Conservation (phyloP, 768 basidiomycete genomes). For the Chiua virens region DNA sequence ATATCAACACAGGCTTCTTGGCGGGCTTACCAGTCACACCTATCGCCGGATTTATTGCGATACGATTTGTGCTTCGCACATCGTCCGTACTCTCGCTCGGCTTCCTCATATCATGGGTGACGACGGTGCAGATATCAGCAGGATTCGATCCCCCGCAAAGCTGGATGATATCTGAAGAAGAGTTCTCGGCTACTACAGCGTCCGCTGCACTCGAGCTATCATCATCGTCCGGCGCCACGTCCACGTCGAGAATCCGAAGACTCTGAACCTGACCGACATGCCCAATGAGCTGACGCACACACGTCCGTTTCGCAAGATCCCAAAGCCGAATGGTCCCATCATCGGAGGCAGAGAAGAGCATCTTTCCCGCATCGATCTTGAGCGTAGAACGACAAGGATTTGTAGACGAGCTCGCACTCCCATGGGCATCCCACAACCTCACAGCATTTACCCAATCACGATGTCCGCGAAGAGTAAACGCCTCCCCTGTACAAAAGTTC, state of each 20-base stretch:
- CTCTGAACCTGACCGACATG: slow-evolving; percentile 96
- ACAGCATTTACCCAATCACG: slow-evolving; percentile 96
- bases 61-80: slow-evolving; percentile 3
- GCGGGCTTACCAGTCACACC: slow-evolving; percentile 15
- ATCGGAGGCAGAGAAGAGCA: slow-evolving; percentile 96
- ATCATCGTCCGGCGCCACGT: slow-evolving; percentile 43
- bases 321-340: slow-evolving; percentile 92
- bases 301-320: slow-evolving; percentile 82
- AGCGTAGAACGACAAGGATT: slow-evolving; percentile 36
- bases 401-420: slow-evolving; percentile 3
- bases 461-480: slow-evolving; percentile 92
- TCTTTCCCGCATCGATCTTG: slow-evolving; percentile 79
- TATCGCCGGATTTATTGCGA: background rate
- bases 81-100: slow-evolving; percentile 15
- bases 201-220: slow-evolving; percentile 9
- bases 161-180: slow-evolving; percentile 15
- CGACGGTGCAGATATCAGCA: slow-evolving; percentile 29
- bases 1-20: slow-evolving; percentile 76
- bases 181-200: slow-evolving; percentile 12
- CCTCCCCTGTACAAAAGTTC: slow-evolving; percentile 90
- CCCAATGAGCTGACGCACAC: slow-evolving; percentile 80
- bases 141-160: slow-evolving; percentile 10
- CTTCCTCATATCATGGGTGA: slow-evolving; percentile 26
- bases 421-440: slow-evolving; percentile 75
- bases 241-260: slow-evolving; percentile 73